A percentile compares a stretch with the other conserved stretches of the same genome.
phyloP scores from a whole-genome alignment of 768 basidiomycete species.

The Tylopilus subfusipes region DNA sequence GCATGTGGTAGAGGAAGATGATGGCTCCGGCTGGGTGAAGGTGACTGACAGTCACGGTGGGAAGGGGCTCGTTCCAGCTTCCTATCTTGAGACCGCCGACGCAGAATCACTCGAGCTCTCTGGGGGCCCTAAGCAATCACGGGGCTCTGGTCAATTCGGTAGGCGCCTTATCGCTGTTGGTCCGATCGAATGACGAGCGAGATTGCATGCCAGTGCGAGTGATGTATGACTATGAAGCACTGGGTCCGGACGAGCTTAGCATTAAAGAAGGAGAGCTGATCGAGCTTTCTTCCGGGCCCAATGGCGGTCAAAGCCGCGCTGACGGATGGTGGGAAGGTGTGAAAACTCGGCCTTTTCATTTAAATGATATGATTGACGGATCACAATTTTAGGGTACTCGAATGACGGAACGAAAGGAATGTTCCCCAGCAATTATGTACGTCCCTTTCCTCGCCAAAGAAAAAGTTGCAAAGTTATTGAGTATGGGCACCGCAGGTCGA shows the following conservation, averaged over 20 bases:
- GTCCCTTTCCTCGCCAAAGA: slow-evolving; percentile 29
- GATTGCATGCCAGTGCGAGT: slow-evolving; percentile 56
- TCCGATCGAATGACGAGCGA: slow-evolving; percentile 3
- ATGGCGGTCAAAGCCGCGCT: slow-evolving; percentile 63
- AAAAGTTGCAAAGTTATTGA: slow-evolving; percentile 21
- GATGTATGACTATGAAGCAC: slow-evolving; percentile 75
- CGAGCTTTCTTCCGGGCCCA: slow-evolving; percentile 58
- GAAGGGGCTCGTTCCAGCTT: slow-evolving; percentile 80
- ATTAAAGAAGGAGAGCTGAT: slow-evolving; percentile 60
- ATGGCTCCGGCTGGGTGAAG: slow-evolving; percentile 86
- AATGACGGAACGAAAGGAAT: slow-evolving; percentile 65
- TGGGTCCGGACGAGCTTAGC: slow-evolving; percentile 66
- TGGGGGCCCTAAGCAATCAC: slow-evolving; percentile 18
- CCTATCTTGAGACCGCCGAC: slow-evolving; percentile 55
- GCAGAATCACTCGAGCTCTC: slow-evolving; percentile 18
- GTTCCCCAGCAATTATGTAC: slow-evolving; percentile 86
- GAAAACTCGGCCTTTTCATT: slow-evolving; percentile 19
- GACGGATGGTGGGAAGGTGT: slow-evolving; percentile 89
- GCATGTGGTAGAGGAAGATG: slow-evolving; percentile 71
- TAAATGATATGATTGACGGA: slow-evolving; percentile 24
- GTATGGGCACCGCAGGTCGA: slow-evolving; percentile 43
- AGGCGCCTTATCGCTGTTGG: slow-evolving; percentile 19
- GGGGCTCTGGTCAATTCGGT: slow-evolving; percentile 51
- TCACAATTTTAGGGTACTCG: slow-evolving; percentile 51
- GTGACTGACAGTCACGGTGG: slow-evolving; percentile 55